These are phyloP conservation scores for Colletotrichum godetiae DNA, from an alignment of 2,329 filamentous ascomycete species.

Conservation along the genomic window DNA sequence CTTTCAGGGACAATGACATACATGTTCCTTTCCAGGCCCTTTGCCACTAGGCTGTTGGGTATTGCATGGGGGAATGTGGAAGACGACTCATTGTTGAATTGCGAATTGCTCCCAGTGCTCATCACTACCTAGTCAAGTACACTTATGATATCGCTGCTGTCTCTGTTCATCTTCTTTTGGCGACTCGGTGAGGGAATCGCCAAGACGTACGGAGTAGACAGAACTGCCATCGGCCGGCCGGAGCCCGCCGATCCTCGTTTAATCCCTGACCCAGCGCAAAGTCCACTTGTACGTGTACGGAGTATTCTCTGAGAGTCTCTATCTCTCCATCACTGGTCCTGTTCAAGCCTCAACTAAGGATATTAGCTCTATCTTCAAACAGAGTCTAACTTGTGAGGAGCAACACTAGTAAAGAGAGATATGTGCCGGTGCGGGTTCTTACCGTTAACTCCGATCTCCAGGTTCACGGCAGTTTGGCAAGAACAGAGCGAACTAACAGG, in stretches of 20 bases:
- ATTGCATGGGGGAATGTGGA: not conserved
- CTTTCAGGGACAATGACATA: not conserved
- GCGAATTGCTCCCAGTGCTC: too few species aligned
- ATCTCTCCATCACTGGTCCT: not conserved
- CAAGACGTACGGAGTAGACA: not conserved
- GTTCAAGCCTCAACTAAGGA: not conserved
- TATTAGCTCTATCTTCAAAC: not conserved
- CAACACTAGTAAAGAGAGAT: not conserved
- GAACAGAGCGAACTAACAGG: too few species aligned
- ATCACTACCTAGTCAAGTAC: too few species aligned
- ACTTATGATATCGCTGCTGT: not conserved
- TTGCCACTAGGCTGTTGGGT: not conserved
- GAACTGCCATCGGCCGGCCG: constrained; percentile 22
- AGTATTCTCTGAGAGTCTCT: not conserved
- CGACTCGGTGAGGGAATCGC: not conserved
- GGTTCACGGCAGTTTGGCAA: too few species aligned
- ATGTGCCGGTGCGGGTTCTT: not conserved
- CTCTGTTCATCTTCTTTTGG: not conserved
- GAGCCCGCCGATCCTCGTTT: constrained; percentile 27
- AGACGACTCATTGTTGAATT: too few species aligned
- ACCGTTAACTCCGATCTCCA: not conserved
- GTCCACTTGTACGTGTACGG: not conserved
- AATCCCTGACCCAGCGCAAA: constrained; percentile 3
- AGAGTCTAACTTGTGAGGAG: not conserved
- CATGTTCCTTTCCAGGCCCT: not conserved